Conservation (phyloP, 352 stramenopile genomes). For the Phytophthora ramorum region DNA sequence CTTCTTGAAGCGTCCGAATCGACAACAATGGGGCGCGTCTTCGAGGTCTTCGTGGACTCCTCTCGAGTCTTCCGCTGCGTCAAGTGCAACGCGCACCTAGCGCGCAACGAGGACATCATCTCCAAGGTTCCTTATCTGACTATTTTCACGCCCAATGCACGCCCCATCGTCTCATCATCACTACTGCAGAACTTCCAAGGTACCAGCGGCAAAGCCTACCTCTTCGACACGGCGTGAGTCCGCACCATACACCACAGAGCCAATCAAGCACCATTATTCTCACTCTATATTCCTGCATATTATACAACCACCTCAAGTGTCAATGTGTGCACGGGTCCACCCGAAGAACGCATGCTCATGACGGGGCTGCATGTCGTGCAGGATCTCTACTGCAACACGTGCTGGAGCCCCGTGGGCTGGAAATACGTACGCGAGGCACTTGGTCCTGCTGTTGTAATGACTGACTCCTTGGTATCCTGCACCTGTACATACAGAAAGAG, state of each 20-base stretch:
- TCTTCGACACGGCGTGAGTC: slow-evolving; percentile 90
- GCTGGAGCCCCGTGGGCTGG: slow-evolving; percentile 92
- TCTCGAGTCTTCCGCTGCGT: slow-evolving; percentile 91
- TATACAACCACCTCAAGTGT: slow-evolving; percentile 40
- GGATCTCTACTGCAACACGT: slow-evolving; percentile 95
- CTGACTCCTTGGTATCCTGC: slow-evolving; percentile 5
- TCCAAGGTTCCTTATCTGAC: slow-evolving; percentile 78
- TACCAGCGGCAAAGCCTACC: slow-evolving; percentile 89
- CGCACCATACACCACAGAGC: neutral
- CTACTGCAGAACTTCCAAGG: slow-evolving; percentile 76
- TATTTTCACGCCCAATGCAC: neutral
- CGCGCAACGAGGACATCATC: slow-evolving; percentile 94
- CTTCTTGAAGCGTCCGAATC: neutral
- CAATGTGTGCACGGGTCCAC: slow-evolving; percentile 89
- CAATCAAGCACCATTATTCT: neutral
- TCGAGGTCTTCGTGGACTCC: slow-evolving; percentile 93
- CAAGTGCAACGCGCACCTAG: slow-evolving; percentile 92
- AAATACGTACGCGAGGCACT: slow-evolving; percentile 82
- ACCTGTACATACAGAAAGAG: slow-evolving; percentile 63
- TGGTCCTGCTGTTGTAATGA: slow-evolving; percentile 8
- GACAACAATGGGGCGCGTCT: slow-evolving; percentile 72
- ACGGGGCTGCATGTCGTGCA: slow-evolving; percentile 94
- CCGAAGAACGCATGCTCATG: slow-evolving; percentile 93
- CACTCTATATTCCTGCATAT: slow-evolving; percentile 3
- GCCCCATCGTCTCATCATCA: neutral